Percentiles rank a stretch among this genome's conserved stretches.
Conservation (phyloP, 192 early-diverging fungal genomes). For the Coemansia sp. region DNA sequence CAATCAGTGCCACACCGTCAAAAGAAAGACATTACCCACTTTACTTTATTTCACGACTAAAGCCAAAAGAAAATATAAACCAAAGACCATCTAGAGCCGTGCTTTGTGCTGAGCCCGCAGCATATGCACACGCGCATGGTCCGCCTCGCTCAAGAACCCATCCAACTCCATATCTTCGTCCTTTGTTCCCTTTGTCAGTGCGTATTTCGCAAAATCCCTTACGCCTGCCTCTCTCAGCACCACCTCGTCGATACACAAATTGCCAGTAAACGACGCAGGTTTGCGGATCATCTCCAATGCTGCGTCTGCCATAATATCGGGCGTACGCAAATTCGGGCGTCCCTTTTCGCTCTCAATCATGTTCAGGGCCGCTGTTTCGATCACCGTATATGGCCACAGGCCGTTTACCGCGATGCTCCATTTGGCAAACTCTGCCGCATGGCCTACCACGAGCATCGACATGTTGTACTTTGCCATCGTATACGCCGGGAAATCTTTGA, state of each 20-base stretch:
- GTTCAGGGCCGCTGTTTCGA: slow-evolving; percentile 72
- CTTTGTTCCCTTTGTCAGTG: slow-evolving; percentile 54
- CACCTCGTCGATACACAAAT: slow-evolving; percentile 77
- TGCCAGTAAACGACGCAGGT: slow-evolving; percentile 58
- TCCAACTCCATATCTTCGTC: slow-evolving; percentile 62
- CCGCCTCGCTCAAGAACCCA: slow-evolving; percentile 59
- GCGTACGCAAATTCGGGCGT: slow-evolving; percentile 20
- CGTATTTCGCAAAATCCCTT: slow-evolving; percentile 69
- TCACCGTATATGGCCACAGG: slow-evolving; percentile 74
- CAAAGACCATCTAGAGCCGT: neutral
- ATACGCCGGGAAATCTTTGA: slow-evolving; percentile 65
- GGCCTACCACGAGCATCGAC: slow-evolving; percentile 71
- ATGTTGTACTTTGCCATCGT: slow-evolving; percentile 75
- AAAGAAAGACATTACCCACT: neutral
- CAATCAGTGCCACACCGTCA: too few species aligned
- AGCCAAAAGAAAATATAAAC: neutral
- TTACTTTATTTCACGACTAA: neutral
- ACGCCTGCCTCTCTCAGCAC: slow-evolving; percentile 70
- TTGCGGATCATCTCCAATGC: slow-evolving; percentile 62
- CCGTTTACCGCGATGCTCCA: slow-evolving; percentile 74
- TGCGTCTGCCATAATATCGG: slow-evolving; percentile 80
- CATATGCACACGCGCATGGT: slow-evolving; percentile 42
- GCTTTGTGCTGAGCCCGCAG: slow-evolving; percentile 31
- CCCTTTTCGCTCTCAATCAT: slow-evolving; percentile 18
- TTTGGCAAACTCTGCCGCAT: slow-evolving; percentile 64